phyloP scores from a whole-genome alignment of 805 yeast genomes.

The Metschnikowia reukaufii region DNA sequence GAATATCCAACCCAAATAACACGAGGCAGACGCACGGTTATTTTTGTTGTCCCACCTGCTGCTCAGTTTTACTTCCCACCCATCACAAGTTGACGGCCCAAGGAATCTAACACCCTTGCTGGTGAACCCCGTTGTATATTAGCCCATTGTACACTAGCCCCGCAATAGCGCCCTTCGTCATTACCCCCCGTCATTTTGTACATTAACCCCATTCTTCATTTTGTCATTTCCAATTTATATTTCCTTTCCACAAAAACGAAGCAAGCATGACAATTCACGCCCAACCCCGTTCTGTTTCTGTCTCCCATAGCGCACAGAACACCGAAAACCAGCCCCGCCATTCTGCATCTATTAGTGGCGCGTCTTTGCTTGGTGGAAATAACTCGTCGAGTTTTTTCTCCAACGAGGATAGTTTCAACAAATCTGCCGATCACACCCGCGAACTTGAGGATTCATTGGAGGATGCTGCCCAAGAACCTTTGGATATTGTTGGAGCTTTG shows the following conservation, averaged over 20 bases:
- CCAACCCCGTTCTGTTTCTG: slow-evolving; percentile 25
- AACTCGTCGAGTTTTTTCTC: slow-evolving; percentile 24
- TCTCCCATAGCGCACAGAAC: slow-evolving; percentile 1
- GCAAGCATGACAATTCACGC: slow-evolving; percentile 21
- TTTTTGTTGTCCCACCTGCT: background rate
- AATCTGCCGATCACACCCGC: slow-evolving; percentile 6
- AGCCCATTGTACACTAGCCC: slow-evolving; percentile 17
- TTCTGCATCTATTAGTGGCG: slow-evolving; percentile 26
- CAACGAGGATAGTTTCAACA: slow-evolving; percentile 18
- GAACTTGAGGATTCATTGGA: slow-evolving; percentile 12
- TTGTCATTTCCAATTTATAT: slow-evolving; percentile 13
- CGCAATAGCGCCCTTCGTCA: background rate
- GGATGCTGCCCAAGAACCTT: slow-evolving; percentile 20
- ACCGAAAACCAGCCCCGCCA: slow-evolving; percentile 9
- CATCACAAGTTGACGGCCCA: background rate
- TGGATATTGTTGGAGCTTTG: slow-evolving; percentile 51
- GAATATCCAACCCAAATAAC: too few species aligned
- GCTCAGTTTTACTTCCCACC: background rate
- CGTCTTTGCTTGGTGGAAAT: slow-evolving; percentile 7
- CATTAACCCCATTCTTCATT: slow-evolving; percentile 6
- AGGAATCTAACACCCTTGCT: background rate
- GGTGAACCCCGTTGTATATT: slow-evolving; percentile 17
- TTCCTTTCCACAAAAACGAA: background rate
- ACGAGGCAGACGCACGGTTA: background rate
- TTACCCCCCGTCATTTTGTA: slow-evolving; percentile 1